Base-by-base conservation (phyloP, 2,329 filamentous ascomycete species). In the Talaromyces sp. region DNA sequence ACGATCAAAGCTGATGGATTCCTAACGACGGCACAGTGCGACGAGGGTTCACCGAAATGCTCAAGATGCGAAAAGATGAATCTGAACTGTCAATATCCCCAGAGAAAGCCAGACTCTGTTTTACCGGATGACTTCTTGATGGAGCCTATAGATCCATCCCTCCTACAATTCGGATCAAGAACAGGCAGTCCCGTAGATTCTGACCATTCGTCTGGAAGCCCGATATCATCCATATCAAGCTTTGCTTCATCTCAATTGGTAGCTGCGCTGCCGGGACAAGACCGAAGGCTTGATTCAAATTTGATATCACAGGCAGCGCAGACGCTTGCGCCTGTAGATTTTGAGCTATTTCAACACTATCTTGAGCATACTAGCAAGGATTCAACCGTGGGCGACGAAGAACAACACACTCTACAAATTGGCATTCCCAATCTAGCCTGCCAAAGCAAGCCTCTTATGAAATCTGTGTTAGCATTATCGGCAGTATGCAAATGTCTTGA, bases 341-440 rank as follows among this genome's bases (percentile, higher is more conserved):
- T 81, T 1, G 72, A 74, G 9, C 74, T 82, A 0, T 66, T 82
- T 2, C 72, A 73, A 27, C 79, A 82, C 66, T 82, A 80, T 52
- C 72, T 82, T 45, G 74, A 76, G 0, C 80, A 82, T 66, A 80
- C 80, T 0, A 77, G 79, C 47, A 74, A 67, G 4, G 73, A 73
- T 3, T 70, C 78, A 17, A 73, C 79, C 0, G 74, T 75, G 33
- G 79, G 79, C 22, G 58, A 72, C 1, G 72, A 77, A 1, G 80
- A 82, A 54, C 70, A 77, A 15, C 79, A 80, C 45, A 75, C 79
- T 0, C 66, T 82, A 1, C 75, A 79, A 11, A 73, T 81, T 7
- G 77, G 79, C 0, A 77, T 82, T 33, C 80, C 80, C 0, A 80
- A 77, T 19, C 69, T 82, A 0, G 80, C 80, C 0, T 77, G 81